phyloP scores from a whole-genome alignment of 352 stramenopile genomes.

The Globisporangium splendens region DNA sequence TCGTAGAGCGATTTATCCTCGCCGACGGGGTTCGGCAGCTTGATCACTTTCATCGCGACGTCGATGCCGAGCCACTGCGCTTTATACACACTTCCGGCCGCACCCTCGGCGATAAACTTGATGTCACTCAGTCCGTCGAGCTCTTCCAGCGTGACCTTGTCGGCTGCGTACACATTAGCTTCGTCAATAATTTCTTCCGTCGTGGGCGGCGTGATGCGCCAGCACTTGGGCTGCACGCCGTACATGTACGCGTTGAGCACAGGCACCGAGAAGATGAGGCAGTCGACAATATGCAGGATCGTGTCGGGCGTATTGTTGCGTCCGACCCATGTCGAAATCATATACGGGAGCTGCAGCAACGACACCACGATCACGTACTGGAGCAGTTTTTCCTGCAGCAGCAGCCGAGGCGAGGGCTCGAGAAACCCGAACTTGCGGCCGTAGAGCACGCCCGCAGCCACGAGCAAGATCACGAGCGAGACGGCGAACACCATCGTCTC shows the following conservation, averaged over 20 bases:
- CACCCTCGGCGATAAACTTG: slow-evolving; percentile 48
- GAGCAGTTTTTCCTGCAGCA: slow-evolving; percentile 29
- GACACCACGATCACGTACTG: slow-evolving; percentile 24
- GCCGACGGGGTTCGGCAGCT: slow-evolving; percentile 27
- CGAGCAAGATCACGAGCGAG: slow-evolving; percentile 30
- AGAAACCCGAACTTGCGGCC: slow-evolving; percentile 43
- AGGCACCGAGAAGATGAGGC: slow-evolving; percentile 48
- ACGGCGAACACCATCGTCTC: slow-evolving; percentile 38
- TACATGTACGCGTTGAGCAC: slow-evolving; percentile 65
- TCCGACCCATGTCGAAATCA: slow-evolving; percentile 31
- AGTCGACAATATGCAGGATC: slow-evolving; percentile 43
- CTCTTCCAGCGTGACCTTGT: slow-evolving; percentile 25
- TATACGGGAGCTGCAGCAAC: slow-evolving; percentile 50
- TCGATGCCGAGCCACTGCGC: slow-evolving; percentile 76
- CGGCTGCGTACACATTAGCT: slow-evolving; percentile 9
- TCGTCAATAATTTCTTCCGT: slow-evolving; percentile 13
- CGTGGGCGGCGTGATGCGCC: slow-evolving; percentile 12
- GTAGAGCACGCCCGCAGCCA: slow-evolving; percentile 30
- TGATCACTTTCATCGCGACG: slow-evolving; percentile 67
- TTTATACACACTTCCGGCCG: slow-evolving; percentile 60
- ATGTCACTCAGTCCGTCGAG: slow-evolving; percentile 16
- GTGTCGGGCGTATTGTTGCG: slow-evolving; percentile 15
- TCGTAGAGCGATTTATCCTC: slow-evolving; percentile 45
- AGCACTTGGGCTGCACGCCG: slow-evolving; percentile 51
- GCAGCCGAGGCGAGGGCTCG: slow-evolving; percentile 32